Conservation (phyloP, 345 rosid genomes). For the Turritis glabra region DNA sequence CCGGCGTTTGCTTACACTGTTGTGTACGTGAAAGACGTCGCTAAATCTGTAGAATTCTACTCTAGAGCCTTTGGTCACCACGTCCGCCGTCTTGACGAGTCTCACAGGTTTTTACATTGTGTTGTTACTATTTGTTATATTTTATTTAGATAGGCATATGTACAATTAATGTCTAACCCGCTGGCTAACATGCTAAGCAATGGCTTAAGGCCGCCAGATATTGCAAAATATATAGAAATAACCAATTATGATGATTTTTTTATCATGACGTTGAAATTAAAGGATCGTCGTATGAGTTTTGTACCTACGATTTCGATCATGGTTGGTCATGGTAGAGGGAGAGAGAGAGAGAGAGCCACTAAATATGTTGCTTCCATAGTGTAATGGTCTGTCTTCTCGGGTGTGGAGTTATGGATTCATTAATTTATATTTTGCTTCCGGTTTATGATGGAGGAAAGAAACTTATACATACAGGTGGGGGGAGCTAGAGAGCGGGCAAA, state of each 20-base stretch:
- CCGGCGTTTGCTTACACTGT: conserved; percentile 68
- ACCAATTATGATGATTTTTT: no score
- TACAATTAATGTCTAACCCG: neutral
- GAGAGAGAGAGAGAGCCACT: no score
- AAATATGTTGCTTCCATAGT: neutral
- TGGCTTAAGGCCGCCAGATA: no score
- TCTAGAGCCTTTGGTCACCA: conserved; percentile 67
- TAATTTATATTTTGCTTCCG: neutral
- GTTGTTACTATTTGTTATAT: neutral
- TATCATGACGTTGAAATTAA: no score
- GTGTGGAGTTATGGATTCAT: neutral
- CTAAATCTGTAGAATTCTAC: conserved; percentile 70
- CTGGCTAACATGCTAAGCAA: neutral
- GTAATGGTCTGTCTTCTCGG: neutral
- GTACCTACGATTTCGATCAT: no score
- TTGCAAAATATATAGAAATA: no score
- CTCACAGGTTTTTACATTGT: conserved; percentile 47
- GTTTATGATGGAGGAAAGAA: neutral
- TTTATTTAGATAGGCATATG: neutral
- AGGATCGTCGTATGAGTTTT: no score
- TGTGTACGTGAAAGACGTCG: conserved; percentile 69
- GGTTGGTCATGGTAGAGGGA: no score
- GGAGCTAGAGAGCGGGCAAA: conserved; percentile 83
- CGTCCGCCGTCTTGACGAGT: conserved; percentile 75
- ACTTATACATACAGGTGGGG: conserved; percentile 56